phyloP scores from a whole-genome alignment of 2,329 filamentous ascomycete species.

The Colletotrichum tofieldiae region DNA sequence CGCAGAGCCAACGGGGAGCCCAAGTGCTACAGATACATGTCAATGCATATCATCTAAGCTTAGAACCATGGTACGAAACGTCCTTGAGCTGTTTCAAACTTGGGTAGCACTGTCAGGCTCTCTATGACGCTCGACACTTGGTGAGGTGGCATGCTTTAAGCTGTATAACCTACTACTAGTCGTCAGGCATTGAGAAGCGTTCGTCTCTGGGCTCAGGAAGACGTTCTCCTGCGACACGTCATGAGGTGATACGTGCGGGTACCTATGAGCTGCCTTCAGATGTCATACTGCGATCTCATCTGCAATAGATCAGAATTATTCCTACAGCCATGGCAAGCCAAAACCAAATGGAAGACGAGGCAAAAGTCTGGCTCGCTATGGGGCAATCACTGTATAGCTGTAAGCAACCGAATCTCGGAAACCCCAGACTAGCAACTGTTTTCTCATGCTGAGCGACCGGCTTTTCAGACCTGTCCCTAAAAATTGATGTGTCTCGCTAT shows the following conservation, averaged over 20 bases:
- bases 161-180: neutral
- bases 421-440: slow-evolving; percentile 22
- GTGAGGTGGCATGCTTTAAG: neutral
- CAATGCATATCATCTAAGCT: slow-evolving; percentile 29
- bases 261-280: neutral
- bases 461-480: neutral
- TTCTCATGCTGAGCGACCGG: neutral
- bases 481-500: neutral
- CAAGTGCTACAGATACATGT: slow-evolving; percentile 19
- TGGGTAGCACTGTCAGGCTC: slow-evolving; percentile 3
- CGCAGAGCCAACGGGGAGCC: slow-evolving; percentile 11
- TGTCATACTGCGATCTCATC: neutral
- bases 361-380: neutral
- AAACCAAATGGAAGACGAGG: neutral
- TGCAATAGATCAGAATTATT: neutral
- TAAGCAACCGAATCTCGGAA: neutral
- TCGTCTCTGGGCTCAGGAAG: slow-evolving; percentile 20
- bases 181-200: slow-evolving; percentile 20
- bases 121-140: neutral
- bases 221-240: slow-evolving; percentile 6
- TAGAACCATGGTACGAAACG: slow-evolving; percentile 26
- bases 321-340: neutral
- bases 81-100: slow-evolving; percentile 36
- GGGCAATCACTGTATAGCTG: neutral
- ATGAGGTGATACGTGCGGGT: neutral